Evolutionary conservation across 495 filamentous ascomycete species (phyloP).

Genomic region (Bacidia gigantensis): DNA sequence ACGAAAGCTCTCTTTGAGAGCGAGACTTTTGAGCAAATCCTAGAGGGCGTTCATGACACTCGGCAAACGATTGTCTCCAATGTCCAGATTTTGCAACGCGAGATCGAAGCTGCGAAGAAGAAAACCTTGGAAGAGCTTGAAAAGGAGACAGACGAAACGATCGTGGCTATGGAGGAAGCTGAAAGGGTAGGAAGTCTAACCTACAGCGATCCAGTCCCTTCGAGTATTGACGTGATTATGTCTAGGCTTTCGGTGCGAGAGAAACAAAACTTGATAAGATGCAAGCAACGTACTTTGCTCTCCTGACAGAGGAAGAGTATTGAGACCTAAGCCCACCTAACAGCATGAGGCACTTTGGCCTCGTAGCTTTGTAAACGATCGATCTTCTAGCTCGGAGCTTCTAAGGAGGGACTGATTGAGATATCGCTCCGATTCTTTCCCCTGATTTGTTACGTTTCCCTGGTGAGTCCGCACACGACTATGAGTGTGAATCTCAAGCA

Average conservation of each 20-base stretch:
- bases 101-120: constrained; percentile 10
- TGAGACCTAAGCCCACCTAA: neutral
- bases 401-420: no score
- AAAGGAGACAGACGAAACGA: neutral
- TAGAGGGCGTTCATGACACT: neutral
- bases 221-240: neutral
- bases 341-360: no score
- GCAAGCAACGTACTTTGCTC: constrained; percentile 3
- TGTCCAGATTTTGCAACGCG: constrained; percentile 1
- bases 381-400: no score
- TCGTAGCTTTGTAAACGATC: no score
- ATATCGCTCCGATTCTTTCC: no score
- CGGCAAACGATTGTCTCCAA: neutral
- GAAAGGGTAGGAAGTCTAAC: constrained; percentile 12
- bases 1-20: constrained; percentile 9
- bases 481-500: no score
- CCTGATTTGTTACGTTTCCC: no score
- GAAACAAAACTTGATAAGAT: constrained; percentile 6
- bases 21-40: constrained; percentile 1
- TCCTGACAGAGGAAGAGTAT: constrained; percentile 13
- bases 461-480: no score
- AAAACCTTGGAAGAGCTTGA: constrained; percentile 3
- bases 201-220: neutral
- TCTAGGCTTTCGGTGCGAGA: constrained; percentile 7
- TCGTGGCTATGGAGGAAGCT: constrained; percentile 10